A percentile compares a stretch with the other conserved stretches of the same genome.
Evolutionary conservation across 768 basidiomycete species (phyloP).

Genomic region (Cubamyces lactineus): DNA sequence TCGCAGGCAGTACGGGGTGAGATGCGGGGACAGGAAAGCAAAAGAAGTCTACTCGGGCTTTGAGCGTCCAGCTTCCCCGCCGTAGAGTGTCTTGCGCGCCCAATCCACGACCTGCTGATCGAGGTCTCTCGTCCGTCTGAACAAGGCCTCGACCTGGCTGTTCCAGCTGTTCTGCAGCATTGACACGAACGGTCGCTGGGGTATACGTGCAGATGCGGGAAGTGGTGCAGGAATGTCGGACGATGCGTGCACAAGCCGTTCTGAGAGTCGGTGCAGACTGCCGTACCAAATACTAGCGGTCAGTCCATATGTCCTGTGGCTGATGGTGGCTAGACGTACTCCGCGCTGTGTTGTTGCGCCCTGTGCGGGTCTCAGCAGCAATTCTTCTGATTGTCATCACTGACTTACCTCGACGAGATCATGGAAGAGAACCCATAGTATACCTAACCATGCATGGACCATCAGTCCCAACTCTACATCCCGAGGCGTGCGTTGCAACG

Average conservation of each 20-base stretch:
- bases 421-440: constrained; percentile 1
- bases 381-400: too few relatives aligned
- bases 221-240: constrained; percentile 25
- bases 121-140: constrained; percentile 26
- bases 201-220: constrained; percentile 31
- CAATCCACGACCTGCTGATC: constrained; percentile 29
- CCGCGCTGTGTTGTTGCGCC: constrained; percentile 29
- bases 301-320: not conserved
- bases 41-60: constrained; percentile 7
- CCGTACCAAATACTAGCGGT: not conserved
- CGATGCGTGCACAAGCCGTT: constrained; percentile 29
- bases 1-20: not conserved
- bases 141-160: constrained; percentile 31
- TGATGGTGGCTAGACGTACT: constrained; percentile 22
- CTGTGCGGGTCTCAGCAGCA: constrained; percentile 7
- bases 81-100: constrained; percentile 31
- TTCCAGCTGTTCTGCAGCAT: constrained; percentile 36
- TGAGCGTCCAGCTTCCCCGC: constrained; percentile 23
- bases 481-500: not conserved
- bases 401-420: constrained; percentile 24
- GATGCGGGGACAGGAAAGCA: not conserved
- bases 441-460: not conserved
- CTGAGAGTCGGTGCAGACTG: constrained; percentile 31
- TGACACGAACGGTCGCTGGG: constrained; percentile 29
- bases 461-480: not conserved